Conservation (phyloP, 169 alveolate species). For the Eimeria maxima region DNA sequence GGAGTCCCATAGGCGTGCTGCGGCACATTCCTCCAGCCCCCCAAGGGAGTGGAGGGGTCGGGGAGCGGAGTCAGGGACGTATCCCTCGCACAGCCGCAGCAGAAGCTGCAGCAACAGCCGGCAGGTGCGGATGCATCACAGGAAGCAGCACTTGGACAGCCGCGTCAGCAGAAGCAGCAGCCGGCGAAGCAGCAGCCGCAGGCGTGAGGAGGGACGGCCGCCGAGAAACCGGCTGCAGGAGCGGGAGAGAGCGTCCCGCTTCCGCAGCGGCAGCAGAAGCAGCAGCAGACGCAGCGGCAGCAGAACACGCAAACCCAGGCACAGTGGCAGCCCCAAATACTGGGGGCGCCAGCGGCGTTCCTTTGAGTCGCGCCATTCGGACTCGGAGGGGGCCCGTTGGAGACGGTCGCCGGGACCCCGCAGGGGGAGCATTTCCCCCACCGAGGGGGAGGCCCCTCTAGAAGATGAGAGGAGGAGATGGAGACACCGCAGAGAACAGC, state of each 20-base stretch:
- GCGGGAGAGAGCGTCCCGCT: neutral
- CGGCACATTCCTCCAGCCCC: neutral
- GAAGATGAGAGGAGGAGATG: conserved; percentile 50
- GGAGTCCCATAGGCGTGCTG: neutral
- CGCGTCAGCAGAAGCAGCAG: conserved; percentile 34
- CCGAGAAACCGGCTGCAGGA: neutral
- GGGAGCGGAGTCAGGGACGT: neutral
- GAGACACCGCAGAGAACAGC: conserved; percentile 66
- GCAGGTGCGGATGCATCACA: neutral
- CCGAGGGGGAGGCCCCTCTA: conserved; percentile 50
- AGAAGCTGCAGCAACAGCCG: conserved; percentile 4
- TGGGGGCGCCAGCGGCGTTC: neutral
- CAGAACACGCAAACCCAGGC: conserved; percentile 3
- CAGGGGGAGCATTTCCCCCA: conserved; percentile 15
- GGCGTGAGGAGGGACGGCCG: neutral
- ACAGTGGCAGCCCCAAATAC: neutral
- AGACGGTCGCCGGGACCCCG: neutral
- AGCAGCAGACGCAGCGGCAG: conserved; percentile 56
- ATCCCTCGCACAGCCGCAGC: conserved; percentile 42
- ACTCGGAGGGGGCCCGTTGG: neutral
- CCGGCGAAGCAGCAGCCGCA: conserved; percentile 16
- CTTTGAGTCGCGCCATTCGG: neutral
- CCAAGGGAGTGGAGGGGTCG: conserved; percentile 15
- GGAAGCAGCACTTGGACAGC: neutral
- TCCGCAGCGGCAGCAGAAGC: conserved; percentile 38